Base-by-base conservation (phyloP, 169 alveolate species). In the Plasmodium gaboni region DNA sequence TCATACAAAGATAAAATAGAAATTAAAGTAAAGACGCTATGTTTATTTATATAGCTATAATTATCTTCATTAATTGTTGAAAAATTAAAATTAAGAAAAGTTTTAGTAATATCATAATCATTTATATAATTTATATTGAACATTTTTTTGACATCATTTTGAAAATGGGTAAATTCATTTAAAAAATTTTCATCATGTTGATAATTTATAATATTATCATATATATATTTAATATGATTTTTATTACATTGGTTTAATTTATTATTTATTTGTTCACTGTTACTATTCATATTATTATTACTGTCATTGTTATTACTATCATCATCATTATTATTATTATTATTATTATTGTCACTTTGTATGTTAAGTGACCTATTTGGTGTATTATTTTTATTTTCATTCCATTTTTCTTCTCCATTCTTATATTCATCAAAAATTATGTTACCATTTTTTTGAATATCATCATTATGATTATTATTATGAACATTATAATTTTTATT, bases 31-130 rank as follows among this genome's bases (percentile, higher is more conserved):
- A 68, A 51, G 15, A 83, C 53, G 15, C 59, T 83, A 72, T 83
- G 60, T 12, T 68, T 83, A 71, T 68, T 68, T 46, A 83, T 48
- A 3, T 83, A 83, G 19, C 55, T 38, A 57, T 53, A 83, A 68
- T 57, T 83, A 83, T 83, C 83, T 60, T 67, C 83, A 28, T 83
- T 83, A 19, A 83, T 26, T 53, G 91, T 83, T 60, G 15, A 32
- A 60, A 83, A 83, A 71, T 83, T 83, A 32, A 28, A 83, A 19
- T 26, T 57, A 55, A 32, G 13, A 48, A 68, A 83, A 8, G 68
- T 63, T 28, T 2, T 50, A 53, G 64, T 32, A 7, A 83, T 57
- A 55, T 67, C 50, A 26, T 68, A 68, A 17, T 83, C 53, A 71
- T 83, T 68, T 42, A 83, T 48, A 48, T 83, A 68, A 42, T 67